Conservation (phyloP, 2,329 filamentous ascomycete species). For the Penicillium sp. region DNA sequence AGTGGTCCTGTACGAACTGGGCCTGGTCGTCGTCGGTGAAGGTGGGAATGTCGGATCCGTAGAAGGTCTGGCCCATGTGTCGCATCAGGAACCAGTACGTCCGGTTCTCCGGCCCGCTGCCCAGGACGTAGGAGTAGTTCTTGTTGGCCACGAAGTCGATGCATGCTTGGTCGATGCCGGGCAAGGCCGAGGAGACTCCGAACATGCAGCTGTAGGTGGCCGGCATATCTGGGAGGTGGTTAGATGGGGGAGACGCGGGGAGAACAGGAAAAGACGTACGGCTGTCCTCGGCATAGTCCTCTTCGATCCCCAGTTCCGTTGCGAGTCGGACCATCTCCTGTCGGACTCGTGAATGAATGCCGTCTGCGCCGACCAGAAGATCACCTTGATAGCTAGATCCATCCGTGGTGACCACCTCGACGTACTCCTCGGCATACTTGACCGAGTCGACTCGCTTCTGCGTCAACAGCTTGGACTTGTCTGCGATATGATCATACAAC, state of each 20-base stretch:
- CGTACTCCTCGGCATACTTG: neutral
- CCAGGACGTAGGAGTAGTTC: neutral
- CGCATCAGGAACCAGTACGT: conserved; percentile 2
- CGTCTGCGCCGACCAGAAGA: neutral
- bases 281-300: neutral
- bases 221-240: neutral
- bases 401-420: neutral
- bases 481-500: neutral
- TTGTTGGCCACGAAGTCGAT: neutral
- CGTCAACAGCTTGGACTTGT: neutral
- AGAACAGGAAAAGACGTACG: too few species aligned
- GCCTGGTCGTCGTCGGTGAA: neutral
- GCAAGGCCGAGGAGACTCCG: neutral
- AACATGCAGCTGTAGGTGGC: conserved; percentile 1
- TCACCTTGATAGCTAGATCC: neutral
- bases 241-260: too few species aligned
- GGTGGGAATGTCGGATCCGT: neutral
- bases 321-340: neutral
- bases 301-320: neutral
- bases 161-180: neutral
- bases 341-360: neutral
- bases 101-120: neutral
- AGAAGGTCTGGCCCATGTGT: neutral
- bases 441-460: neutral
- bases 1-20: neutral